Evolutionary conservation across 768 basidiomycete genomes (phyloP), one percentile per base, ranked within the genome.

Genomic region (Amanita rubescens): DNA sequence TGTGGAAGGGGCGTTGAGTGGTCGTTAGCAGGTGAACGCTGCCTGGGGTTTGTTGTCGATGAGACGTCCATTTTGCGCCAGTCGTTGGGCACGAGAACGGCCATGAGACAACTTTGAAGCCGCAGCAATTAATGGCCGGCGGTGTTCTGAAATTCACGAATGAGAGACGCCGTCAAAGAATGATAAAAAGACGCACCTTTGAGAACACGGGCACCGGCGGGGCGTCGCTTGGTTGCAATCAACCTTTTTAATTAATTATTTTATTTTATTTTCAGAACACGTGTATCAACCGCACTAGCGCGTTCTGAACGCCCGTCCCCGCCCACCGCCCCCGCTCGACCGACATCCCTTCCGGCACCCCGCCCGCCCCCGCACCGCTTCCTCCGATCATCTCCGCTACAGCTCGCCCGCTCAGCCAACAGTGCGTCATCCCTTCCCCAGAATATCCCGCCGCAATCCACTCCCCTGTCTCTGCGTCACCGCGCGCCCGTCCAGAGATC

Each of bases 81-180:
- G 75, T 88, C 85, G 72, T 80, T 76, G 66, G 82, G 76, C 59
- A 80, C 84, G 72, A 88, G 81, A 75, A 87, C 78, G 71, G 87
- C 87, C 87, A 89, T 88, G 76, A 79, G 27, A 8, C 27, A n/a
- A n/a, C n/a, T n/a, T n/a, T n/a, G n/a, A n/a, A n/a, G n/a, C n/a
- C n/a, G n/a, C n/a, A n/a, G n/a, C n/a, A n/a, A n/a, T n/a, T n/a
- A n/a, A n/a, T n/a, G n/a, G n/a, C n/a, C n/a, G n/a, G n/a, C n/a
- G n/a, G 27, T 30, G 27, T 30, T 30, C 27, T 30, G 8, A n/a
- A n/a, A n/a, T n/a, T n/a, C 27, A 30, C 27, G 3, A 3, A 30
- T 30, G 5, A 30, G 27, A 3, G 27, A 30, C 27, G 27, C 27
- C 27, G 27, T 3, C 27, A 8, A 30, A 3, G 27, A 3, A 8